These are phyloP conservation scores for Pelargonium myrrhifolium DNA, from an alignment of 441 rosid species.

Conservation along the genomic window DNA sequence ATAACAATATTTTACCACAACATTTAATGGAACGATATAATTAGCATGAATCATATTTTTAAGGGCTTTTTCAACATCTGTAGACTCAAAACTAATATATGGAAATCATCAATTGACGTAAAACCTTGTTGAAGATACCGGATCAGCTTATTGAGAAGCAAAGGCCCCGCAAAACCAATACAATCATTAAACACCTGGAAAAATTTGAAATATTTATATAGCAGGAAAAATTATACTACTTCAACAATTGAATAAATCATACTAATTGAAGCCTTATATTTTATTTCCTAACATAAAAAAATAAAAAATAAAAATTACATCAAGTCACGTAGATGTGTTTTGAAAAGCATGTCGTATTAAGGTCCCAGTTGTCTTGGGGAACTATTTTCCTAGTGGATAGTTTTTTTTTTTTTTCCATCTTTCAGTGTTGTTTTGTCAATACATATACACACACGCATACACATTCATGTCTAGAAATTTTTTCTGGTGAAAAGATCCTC, in stretches of 20 bases:
- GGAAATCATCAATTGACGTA: constrained; percentile 13
- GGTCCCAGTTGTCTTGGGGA: too few relatives aligned
- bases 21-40: not conserved
- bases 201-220: constrained; percentile 12
- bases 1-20: not conserved
- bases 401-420: too few relatives aligned
- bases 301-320: too few relatives aligned
- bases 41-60: not conserved
- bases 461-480: too few relatives aligned
- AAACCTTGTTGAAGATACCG: constrained; percentile 76
- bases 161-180: constrained; percentile 76
- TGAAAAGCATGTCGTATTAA: too few relatives aligned
- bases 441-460: too few relatives aligned
- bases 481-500: too few relatives aligned
- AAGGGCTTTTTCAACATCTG: not conserved
- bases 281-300: not conserved
- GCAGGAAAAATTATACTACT: not conserved
- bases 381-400: too few relatives aligned
- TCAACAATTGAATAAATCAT: not conserved
- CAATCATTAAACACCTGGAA: constrained; percentile 77
- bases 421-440: too few relatives aligned
- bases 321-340: too few relatives aligned
- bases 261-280: not conserved
- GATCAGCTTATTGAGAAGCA: constrained; percentile 82
- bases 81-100: constrained; percentile 10